These are phyloP conservation scores for Lentinula novae-zelandiae DNA, from an alignment of 1,284 basidiomycete species.

Conservation along the genomic window DNA sequence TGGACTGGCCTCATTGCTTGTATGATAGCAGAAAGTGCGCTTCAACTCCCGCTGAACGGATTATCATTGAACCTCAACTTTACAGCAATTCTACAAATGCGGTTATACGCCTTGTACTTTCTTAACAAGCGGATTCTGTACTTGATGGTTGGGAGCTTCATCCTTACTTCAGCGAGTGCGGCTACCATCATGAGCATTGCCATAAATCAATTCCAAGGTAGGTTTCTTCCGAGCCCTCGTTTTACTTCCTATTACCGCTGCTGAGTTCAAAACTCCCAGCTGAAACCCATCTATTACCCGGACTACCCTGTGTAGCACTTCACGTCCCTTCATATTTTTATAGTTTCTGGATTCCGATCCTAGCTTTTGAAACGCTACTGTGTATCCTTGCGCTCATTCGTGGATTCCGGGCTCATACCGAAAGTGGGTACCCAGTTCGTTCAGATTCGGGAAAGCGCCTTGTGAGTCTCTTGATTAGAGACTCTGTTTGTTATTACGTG, in stretches of 20 bases:
- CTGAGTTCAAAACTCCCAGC: slow-evolving; percentile 12
- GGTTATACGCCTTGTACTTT: slow-evolving; percentile 59
- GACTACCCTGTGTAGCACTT: slow-evolving; percentile 33
- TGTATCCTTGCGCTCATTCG: slow-evolving; percentile 45
- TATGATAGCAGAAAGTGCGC: slow-evolving; percentile 50
- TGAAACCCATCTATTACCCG: slow-evolving; percentile 17
- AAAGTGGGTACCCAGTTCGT: slow-evolving; percentile 32
- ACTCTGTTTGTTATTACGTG: slow-evolving; percentile 53
- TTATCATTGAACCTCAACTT: not conserved
- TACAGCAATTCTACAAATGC: slow-evolving; percentile 54
- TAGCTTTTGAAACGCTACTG: slow-evolving; percentile 48
- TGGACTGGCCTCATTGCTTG: slow-evolving; percentile 51
- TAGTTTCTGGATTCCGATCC: slow-evolving; percentile 56
- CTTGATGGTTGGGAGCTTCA: slow-evolving; percentile 39
- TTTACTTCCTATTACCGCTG: slow-evolving; percentile 17
- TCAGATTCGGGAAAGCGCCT: slow-evolving; percentile 35
- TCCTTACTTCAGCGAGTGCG: slow-evolving; percentile 35
- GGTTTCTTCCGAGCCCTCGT: slow-evolving; percentile 9
- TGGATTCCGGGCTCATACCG: slow-evolving; percentile 40
- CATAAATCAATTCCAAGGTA: slow-evolving; percentile 37
- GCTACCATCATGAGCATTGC: slow-evolving; percentile 45
- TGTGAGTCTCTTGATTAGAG: slow-evolving; percentile 47
- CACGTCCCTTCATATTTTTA: slow-evolving; percentile 40
- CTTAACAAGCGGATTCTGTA: slow-evolving; percentile 45
- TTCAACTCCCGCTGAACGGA: not conserved